Evolutionary conservation across 257 asterid species (phyloP).

Genomic region (Schizonepeta tenuifolia): DNA sequence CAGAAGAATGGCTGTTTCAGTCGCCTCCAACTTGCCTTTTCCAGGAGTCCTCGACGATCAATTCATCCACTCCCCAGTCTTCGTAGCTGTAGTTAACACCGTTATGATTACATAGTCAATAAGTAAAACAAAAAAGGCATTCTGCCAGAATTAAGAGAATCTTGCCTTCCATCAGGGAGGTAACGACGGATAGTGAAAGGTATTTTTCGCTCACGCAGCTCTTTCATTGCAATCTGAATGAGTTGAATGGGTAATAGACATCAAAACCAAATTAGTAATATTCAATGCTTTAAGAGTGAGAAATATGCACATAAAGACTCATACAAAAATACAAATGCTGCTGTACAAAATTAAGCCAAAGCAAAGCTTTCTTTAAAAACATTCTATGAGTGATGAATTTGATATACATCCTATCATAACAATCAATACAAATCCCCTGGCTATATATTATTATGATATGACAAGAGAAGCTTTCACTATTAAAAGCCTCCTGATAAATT

Average conservation of each 20-base stretch:
- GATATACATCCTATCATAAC: not conserved
- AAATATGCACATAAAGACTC: not conserved
- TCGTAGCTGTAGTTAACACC: slow-evolving; percentile 46
- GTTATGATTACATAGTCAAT: slow-evolving; percentile 1
- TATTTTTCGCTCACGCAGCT: slow-evolving; percentile 80
- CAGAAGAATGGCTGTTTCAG: slow-evolving; percentile 21
- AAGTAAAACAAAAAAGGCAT: not conserved
- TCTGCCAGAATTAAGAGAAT: not conserved
- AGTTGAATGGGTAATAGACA: not conserved
- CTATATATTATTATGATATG: not conserved
- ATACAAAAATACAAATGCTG: not conserved
- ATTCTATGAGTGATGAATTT: not conserved
- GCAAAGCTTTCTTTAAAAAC: not conserved
- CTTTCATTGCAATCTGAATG: slow-evolving; percentile 91
- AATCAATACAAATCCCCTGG: not conserved
- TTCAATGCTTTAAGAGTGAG: not conserved
- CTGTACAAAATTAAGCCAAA: not conserved
- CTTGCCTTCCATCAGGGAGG: slow-evolving; percentile 91
- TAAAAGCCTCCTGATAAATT: not conserved
- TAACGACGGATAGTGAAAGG: slow-evolving; percentile 92
- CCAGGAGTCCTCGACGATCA: slow-evolving; percentile 67
- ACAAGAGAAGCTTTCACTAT: not conserved
- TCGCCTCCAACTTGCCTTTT: slow-evolving; percentile 65
- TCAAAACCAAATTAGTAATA: not conserved
- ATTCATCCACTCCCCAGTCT: slow-evolving; percentile 64